These are phyloP conservation scores for Scutellaria baicalensis DNA, from an alignment of 257 asterid genomes.

Conservation along the genomic window DNA sequence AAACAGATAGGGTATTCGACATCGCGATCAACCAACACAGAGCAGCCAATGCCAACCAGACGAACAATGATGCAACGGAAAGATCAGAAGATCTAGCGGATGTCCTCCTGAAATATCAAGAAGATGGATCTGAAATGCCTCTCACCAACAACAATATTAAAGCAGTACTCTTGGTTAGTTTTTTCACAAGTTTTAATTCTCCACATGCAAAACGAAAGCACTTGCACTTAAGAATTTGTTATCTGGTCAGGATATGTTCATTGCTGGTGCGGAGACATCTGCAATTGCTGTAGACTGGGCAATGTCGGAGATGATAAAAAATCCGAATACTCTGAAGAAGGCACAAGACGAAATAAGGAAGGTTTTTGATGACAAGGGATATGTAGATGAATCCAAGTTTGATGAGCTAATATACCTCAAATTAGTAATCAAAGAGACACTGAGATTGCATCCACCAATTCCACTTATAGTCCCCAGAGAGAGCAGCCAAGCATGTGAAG, in stretches of 20 bases:
- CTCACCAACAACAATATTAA: not conserved
- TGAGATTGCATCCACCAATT: conserved; percentile 21
- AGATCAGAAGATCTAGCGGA: not conserved
- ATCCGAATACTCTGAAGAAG: conserved; percentile 4
- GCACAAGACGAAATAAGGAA: conserved; percentile 14
- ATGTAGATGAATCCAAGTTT: conserved; percentile 6
- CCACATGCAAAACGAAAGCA: too few species aligned
- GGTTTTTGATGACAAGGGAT: not conserved
- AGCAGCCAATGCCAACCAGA: not conserved
- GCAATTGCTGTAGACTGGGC: conserved; percentile 15
- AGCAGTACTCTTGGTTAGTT: not conserved
- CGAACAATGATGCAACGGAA: not conserved
- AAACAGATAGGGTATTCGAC: not conserved
- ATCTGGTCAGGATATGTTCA: conserved; percentile 20
- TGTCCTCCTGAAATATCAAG: not conserved
- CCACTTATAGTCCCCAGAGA: conserved; percentile 17
- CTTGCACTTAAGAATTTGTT: too few species aligned
- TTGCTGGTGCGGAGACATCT: conserved; percentile 17
- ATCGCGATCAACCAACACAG: not conserved
- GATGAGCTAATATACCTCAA: conserved; percentile 17
- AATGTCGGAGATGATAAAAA: conserved; percentile 24
- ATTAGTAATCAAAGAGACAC: conserved; percentile 21
- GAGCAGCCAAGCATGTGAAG: not conserved
- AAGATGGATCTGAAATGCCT: not conserved
- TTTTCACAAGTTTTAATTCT: not conserved